phyloP scores from a whole-genome alignment of 148 eudicot genomes.

The Hydrangea macrophylla region DNA sequence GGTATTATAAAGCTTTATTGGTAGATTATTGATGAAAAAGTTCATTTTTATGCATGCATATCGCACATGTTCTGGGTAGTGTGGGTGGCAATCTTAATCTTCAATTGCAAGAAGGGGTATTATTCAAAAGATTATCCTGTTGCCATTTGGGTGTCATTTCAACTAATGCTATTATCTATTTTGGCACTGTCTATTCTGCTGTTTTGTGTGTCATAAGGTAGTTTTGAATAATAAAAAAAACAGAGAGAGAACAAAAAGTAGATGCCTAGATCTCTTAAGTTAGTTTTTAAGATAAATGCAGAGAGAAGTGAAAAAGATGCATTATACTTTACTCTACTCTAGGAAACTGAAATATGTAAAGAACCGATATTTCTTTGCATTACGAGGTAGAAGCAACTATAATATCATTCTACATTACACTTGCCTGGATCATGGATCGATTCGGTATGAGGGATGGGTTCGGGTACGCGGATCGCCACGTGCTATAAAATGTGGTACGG shows the following conservation, averaged over 20 bases:
- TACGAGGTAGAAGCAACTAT: background rate
- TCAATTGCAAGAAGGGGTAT: background rate
- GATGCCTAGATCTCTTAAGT: too few species aligned
- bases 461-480: too few species aligned
- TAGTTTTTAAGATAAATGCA: too few species aligned
- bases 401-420: background rate
- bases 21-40: background rate
- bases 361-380: background rate
- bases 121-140: background rate
- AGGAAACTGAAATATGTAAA: background rate
- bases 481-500: too few species aligned
- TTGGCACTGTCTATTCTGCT: background rate
- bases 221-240: too few species aligned
- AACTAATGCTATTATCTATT: background rate
- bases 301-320: too few species aligned
- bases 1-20: conserved; percentile 20
- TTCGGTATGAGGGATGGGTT: too few species aligned
- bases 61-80: background rate
- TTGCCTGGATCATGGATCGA: too few species aligned
- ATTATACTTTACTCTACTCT: too few species aligned
- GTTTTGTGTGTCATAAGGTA: background rate
- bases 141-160: background rate
- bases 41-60: background rate
- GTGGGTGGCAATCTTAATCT: background rate
- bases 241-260: background rate